Percentiles rank a stretch among this genome's conserved stretches.
Conservation (phyloP, 2,329 filamentous ascomycete species). For the Xylariaceae sp. region DNA sequence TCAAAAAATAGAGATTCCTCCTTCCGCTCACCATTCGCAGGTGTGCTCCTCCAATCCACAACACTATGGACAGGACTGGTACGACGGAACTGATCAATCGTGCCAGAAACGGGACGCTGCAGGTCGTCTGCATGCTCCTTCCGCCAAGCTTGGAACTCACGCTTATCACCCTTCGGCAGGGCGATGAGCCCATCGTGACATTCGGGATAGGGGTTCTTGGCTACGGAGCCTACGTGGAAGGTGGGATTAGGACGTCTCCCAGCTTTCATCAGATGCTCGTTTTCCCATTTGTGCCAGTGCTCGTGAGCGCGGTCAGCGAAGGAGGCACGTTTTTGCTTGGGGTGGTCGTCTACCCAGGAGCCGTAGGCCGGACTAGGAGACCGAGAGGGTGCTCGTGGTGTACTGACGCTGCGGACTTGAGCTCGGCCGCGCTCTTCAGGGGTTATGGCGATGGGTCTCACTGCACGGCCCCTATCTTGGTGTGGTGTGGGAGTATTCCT, state of each 20-base stretch:
- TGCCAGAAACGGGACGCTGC: background rate
- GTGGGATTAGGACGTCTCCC: background rate
- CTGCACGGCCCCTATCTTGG: too few species aligned
- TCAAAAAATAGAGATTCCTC: conserved; percentile 20
- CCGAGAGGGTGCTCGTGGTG: background rate
- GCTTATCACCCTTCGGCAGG: background rate
- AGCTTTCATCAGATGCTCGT: conserved; percentile 1
- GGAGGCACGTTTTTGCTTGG: conserved; percentile 5
- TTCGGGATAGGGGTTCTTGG: background rate
- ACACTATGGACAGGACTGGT: background rate
- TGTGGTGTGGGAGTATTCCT: too few species aligned
- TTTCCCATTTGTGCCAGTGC: background rate
- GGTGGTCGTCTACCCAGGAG: conserved; percentile 12
- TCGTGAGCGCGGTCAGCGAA: conserved; percentile 5
- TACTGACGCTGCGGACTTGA: background rate
- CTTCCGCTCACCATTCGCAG: background rate
- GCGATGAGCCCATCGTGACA: background rate
- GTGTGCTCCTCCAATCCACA: background rate
- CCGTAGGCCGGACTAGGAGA: conserved; percentile 13
- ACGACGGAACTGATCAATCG: background rate
- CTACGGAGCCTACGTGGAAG: background rate
- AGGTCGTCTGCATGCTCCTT: too few species aligned
- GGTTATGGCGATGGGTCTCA: too few species aligned
- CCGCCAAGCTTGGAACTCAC: background rate
- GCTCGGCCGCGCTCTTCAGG: too few species aligned